Percentiles rank a stretch among this genome's conserved stretches.
phyloP scores from a whole-genome alignment of 2,329 filamentous ascomycete species.

The Aspergillus neoniger region DNA sequence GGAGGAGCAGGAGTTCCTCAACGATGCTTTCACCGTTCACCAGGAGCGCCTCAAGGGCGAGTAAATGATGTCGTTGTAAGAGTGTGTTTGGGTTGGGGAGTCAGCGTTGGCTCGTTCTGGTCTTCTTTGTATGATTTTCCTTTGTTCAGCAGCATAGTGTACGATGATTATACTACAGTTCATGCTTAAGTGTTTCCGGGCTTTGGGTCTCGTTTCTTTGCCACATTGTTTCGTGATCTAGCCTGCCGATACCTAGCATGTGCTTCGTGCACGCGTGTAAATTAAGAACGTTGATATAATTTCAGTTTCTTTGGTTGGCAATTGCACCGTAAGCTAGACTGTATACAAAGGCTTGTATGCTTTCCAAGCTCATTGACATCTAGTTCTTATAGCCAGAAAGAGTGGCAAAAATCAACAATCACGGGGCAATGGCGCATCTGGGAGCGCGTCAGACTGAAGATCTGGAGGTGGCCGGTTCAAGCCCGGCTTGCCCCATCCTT shows the following conservation, averaged over 20 bases:
- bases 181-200: conserved; percentile 24
- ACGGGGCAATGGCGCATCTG: background rate
- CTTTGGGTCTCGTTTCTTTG: conserved; percentile 21
- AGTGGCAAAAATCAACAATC: background rate
- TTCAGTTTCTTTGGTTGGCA: conserved; percentile 3
- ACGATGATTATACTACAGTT: conserved; percentile 14
- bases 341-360: no score
- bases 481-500: background rate
- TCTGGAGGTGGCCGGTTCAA: background rate
- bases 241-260: conserved; percentile 33
- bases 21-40: conserved; percentile 63
- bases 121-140: conserved; percentile 33
- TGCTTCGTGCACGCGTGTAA: conserved; percentile 26
- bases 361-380: background rate
- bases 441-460: background rate
- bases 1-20: conserved; percentile 84
- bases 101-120: conserved; percentile 29
- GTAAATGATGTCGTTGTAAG: conserved; percentile 41
- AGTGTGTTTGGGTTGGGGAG: conserved; percentile 22
- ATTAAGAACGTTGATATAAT: conserved; percentile 24
- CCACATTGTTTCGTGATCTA: conserved; percentile 15
- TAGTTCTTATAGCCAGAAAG: background rate
- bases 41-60: conserved; percentile 69
- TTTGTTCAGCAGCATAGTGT: conserved; percentile 24
- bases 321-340: no score